Base-by-base conservation (phyloP, 441 rosid species). In the Corymbia citriodora region DNA sequence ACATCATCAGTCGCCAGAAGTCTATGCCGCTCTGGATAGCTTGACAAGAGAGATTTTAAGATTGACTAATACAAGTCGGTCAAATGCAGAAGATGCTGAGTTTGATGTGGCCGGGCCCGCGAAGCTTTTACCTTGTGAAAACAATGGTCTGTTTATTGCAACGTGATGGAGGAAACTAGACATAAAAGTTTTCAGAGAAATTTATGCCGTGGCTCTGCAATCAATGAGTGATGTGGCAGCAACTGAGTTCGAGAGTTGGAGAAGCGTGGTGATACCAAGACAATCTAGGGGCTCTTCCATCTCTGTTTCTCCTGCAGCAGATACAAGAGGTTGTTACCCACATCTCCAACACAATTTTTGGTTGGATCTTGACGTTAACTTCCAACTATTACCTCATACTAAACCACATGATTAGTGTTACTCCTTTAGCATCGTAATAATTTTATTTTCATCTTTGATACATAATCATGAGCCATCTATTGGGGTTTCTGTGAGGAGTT, bases 31-130 rank as follows among this genome's bases (percentile, higher is more conserved):
- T 33, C 81, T 91, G 85, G 90, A 86, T 54, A 90, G 63, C 87
- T 92, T 92, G 88, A 90, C 93, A 54, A 59, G 54, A 50, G 92
- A 92, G 91, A 59, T 92, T 61, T 70, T 86, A 91, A 74, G 88
- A 68, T 68, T 68, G 10, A 16, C 45, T 31, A 9, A 31, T 68
- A 16, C 79, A 68, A 16, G 21, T 4, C 13, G 2, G 79, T 68
- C 79, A 68, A 9, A 68, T 68, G 45, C 21, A 17, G 79, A 68
- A 68, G 79, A 10, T 33, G 33, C 79, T 68, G 79, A 68, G 1
- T 68, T 68, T 68, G 79, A 68, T 68, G 79, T 68, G 79, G 79
- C 79, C 11, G 0, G 79, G 79, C 23, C 45, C 4, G 45, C 31
- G 4, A 31, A 68, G 79, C 79, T 68, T 68, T 68, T 31, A 68